A percentile compares a stretch with the other conserved stretches of the same genome.
These are phyloP conservation scores for Neocatenulostroma microsporum DNA, from an alignment of 2,329 filamentous ascomycete genomes.

Conservation along the genomic window DNA sequence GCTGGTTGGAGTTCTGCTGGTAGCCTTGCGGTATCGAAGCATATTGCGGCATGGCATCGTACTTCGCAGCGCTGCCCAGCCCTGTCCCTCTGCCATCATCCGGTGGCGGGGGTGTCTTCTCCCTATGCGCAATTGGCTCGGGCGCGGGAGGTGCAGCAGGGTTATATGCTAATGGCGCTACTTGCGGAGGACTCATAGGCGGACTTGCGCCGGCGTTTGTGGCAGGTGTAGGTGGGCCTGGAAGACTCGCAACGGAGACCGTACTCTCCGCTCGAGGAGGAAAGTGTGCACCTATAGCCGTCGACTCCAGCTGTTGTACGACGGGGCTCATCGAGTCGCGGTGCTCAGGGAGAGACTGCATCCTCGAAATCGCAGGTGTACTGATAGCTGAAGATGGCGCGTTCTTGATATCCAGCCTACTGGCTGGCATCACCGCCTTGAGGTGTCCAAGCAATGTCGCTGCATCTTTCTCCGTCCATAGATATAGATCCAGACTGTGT, in stretches of 20 bases:
- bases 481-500: conserved; percentile 68
- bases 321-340: conserved; percentile 55
- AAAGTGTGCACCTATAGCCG: conserved; percentile 56
- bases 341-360: too few species aligned
- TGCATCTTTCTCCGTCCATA: conserved; percentile 68
- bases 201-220: conserved; percentile 14
- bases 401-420: conserved; percentile 56
- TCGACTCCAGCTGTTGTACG: conserved; percentile 65
- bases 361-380: conserved; percentile 30
- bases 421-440: conserved; percentile 54
- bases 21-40: conserved; percentile 17
- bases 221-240: conserved; percentile 25
- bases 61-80: conserved; percentile 31
- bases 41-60: conserved; percentile 28
- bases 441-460: conserved; percentile 62
- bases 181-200: conserved; percentile 29
- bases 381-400: conserved; percentile 49
- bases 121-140: conserved; percentile 62
- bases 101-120: conserved; percentile 70
- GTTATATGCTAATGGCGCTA: conserved; percentile 60
- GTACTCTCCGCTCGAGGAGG: conserved; percentile 34
- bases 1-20: conserved; percentile 19
- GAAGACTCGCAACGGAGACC: conserved; percentile 29
- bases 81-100: conserved; percentile 51
- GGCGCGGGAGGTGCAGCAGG: conserved; percentile 69